phyloP scores from a whole-genome alignment of 495 filamentous ascomycete species.

The Penicillium diatomitis region DNA sequence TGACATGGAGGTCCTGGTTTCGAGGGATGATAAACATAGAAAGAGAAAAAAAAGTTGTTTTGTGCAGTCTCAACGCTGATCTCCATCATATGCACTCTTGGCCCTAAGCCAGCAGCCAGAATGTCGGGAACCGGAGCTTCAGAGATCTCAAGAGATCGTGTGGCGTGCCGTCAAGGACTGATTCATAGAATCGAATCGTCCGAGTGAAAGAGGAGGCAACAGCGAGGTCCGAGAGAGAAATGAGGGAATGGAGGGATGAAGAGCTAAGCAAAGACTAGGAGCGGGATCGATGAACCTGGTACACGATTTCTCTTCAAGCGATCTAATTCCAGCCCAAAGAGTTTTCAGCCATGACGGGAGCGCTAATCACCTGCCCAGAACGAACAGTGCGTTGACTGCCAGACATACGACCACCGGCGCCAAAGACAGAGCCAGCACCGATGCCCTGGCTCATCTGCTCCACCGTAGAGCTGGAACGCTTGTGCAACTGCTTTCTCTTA shows the following conservation, averaged over 20 bases:
- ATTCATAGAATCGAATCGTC: neutral
- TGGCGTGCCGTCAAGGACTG: neutral
- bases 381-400: conserved; percentile 62
- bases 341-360: conserved; percentile 93
- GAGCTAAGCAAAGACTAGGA: neutral
- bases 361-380: conserved; percentile 60
- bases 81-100: too few relatives aligned
- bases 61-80: conserved; percentile 15
- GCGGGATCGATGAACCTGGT: too few relatives aligned
- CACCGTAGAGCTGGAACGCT: conserved; percentile 56
- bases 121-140: too few relatives aligned
- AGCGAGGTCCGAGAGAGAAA: neutral
- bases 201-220: neutral
- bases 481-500: conserved; percentile 71
- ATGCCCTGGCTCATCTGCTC: conserved; percentile 39
- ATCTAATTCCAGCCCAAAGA: conserved; percentile 93
- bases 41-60: conserved; percentile 10
- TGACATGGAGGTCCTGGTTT: conserved; percentile 8
- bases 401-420: conserved; percentile 32
- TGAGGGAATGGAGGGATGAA: neutral
- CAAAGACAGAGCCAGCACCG: conserved; percentile 24
- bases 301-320: too few relatives aligned
- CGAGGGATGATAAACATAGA: conserved; percentile 18
- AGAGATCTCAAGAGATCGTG: neutral
- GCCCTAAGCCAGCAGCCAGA: too few relatives aligned